Evolutionary conservation across 495 filamentous ascomycete genomes (phyloP).

Genomic region (Peziza echinospora): DNA sequence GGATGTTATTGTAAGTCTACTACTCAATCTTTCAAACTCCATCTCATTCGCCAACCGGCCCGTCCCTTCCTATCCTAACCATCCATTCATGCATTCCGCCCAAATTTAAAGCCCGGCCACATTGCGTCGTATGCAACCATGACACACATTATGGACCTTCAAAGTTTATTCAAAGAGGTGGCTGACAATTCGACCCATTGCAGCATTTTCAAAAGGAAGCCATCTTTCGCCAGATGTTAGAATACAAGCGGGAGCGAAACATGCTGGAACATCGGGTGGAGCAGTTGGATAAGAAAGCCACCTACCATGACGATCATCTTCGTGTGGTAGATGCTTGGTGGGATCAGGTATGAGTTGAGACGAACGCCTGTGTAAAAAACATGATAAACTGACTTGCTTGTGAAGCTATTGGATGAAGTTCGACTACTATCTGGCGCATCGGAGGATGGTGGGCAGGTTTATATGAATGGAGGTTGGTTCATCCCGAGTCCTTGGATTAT

Average conservation of each 20-base stretch:
- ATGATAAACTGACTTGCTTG: conserved; percentile 13
- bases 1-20: conserved; percentile 19
- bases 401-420: conserved; percentile 68
- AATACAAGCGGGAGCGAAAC: conserved; percentile 76
- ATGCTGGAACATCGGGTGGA: conserved; percentile 53
- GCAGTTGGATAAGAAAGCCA: conserved; percentile 49
- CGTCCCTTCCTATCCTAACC: not conserved
- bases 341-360: conserved; percentile 57
- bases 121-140: not conserved
- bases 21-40: not conserved
- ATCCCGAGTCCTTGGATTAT: conserved; percentile 4
- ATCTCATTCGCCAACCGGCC: not conserved
- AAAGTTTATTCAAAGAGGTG: no score
- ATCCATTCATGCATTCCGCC: not conserved
- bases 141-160: no score
- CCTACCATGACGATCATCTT: conserved; percentile 76
- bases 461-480: conserved; percentile 33
- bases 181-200: conserved; percentile 1
- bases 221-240: conserved; percentile 89
- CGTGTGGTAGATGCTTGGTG: conserved; percentile 82
- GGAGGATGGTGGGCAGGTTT: conserved; percentile 22
- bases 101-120: not conserved
- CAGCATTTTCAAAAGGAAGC: conserved; percentile 95
- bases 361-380: conserved; percentile 15
- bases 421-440: conserved; percentile 39